Percentiles rank a stretch among this genome's conserved stretches.
phyloP scores from a whole-genome alignment of 2,329 filamentous ascomycete species.

The Exophiala bonariae region DNA sequence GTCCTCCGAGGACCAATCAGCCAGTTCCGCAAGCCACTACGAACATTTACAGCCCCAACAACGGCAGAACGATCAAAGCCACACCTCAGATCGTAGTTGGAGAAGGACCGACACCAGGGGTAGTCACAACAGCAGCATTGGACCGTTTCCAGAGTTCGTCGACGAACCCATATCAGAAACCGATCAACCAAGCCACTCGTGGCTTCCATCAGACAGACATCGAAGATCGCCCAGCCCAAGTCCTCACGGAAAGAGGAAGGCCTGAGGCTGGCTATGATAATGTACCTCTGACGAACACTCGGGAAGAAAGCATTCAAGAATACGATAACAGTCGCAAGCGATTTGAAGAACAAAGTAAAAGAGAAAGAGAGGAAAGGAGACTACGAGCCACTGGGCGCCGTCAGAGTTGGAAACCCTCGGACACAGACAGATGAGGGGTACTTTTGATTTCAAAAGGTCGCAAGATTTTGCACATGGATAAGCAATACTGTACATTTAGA shows the following conservation, averaged over 20 bases:
- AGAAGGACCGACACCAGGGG: constrained; percentile 14
- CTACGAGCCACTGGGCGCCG: constrained; percentile 18
- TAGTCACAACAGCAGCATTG: constrained; percentile 21
- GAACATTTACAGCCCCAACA: constrained; percentile 5
- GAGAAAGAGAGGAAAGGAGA: constrained; percentile 25
- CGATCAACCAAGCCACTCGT: constrained; percentile 8
- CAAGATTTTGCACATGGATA: too few relatives aligned
- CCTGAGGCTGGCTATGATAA: too few relatives aligned
- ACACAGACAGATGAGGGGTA: too few relatives aligned
- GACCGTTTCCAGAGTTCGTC: constrained; percentile 25
- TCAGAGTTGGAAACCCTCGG: constrained; percentile 20
- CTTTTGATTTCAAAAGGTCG: too few relatives aligned
- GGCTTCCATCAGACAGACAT: constrained; percentile 11
- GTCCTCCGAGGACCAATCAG: constrained; percentile 17
- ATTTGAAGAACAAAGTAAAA: constrained; percentile 26
- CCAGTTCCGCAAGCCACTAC: constrained; percentile 13
- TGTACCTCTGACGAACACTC: neutral
- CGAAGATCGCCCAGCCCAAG: constrained; percentile 15
- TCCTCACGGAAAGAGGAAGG: neutral
- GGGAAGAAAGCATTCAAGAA: constrained; percentile 7
- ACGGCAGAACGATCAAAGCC: constrained; percentile 2
- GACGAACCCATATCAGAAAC: constrained; percentile 17
- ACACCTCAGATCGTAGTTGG: constrained; percentile 17
- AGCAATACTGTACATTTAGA: too few relatives aligned
- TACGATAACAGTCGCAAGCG: constrained; percentile 17